These are phyloP conservation scores for Cydonia oblonga DNA, from an alignment of 331 rosid species.

Conservation along the genomic window DNA sequence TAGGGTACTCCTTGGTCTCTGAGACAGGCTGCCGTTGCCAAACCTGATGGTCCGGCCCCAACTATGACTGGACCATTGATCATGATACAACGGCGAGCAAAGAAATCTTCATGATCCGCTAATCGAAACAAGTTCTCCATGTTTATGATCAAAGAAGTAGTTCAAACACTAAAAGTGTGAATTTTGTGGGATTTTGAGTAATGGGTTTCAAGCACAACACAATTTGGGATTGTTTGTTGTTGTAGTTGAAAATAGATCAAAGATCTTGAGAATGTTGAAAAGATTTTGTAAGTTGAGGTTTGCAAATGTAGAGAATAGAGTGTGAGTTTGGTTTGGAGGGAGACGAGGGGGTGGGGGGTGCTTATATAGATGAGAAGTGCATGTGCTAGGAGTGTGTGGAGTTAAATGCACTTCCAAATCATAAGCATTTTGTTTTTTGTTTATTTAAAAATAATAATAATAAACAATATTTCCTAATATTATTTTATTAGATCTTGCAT, in stretches of 20 bases:
- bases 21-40: conserved; percentile 91
- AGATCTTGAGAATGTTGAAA: not conserved
- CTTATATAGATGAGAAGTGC: conserved; percentile 40
- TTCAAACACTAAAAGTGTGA: not conserved
- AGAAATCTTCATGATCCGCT: conserved; percentile 39
- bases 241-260: not conserved
- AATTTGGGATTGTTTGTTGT: not conserved
- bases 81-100: conserved; percentile 64
- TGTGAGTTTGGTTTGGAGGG: conserved; percentile 33
- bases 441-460: conserved; percentile 11
- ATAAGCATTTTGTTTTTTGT: conserved; percentile 13
- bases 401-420: conserved; percentile 32
- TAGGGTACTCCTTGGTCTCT: conserved; percentile 87
- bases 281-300: not conserved
- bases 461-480: conserved; percentile 7
- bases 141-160: not conserved
- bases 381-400: conserved; percentile 24
- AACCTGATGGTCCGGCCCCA: conserved; percentile 94
- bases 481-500: conserved; percentile 46
- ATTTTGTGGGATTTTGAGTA: not conserved
- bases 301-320: conserved; percentile 4
- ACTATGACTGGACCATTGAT: conserved; percentile 85
- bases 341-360: conserved; percentile 6
- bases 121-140: conserved; percentile 66
- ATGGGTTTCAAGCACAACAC: not conserved